Base-by-base conservation (phyloP, 1,284 basidiomycete species). In the Ceratobasidium sp. region DNA sequence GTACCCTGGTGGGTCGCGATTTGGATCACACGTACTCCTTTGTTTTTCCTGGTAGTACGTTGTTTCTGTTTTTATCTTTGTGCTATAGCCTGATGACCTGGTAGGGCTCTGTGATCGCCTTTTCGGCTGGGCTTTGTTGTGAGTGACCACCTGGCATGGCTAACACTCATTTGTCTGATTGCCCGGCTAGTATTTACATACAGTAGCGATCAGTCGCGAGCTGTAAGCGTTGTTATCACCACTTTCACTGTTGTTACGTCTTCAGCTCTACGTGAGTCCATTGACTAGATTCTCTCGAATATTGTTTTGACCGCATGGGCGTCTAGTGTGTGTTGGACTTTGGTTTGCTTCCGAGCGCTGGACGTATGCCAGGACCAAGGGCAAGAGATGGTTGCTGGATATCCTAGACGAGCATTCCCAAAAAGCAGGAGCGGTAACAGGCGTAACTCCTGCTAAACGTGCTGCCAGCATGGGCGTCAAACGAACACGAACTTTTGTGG, bases 1-100 rank as follows among this genome's bases (percentile, higher is more conserved):
- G 91, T 93, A n/a, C 92, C 92, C 0, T 93, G 92, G 78, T 93
- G 92, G 92, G 92, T 93, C 39, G 84, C 92, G 73, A 93, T 93
- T 79, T 94, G 92, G 92, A 93, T 94, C 53, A 80, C 78, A 13
- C 77, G 78, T 15, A 80, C 79, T 4, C 80, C 80, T 15, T 61
- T 81, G 18, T 71, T 78, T 69, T 77, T 70, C 39, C 68, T 78
- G 23, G 69, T 78, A 39, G 67, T 71, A 55, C 1, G 69, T 63
- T 56, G 60, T 42, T 68, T 68, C 44, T 55, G 60, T 49, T 55
- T 44, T 39, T 20, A 3, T 12, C 12, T 51, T 18, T 15, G 18
- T 33, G 33, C 33, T 33, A 33, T 33, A 33, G 33, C 33, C 33
- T 33, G 33, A 33, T 33, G 33, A 33, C 33, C 33, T 33, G 33